Conservation (phyloP, 495 filamentous ascomycete species). For the Margaritispora aquatica region DNA sequence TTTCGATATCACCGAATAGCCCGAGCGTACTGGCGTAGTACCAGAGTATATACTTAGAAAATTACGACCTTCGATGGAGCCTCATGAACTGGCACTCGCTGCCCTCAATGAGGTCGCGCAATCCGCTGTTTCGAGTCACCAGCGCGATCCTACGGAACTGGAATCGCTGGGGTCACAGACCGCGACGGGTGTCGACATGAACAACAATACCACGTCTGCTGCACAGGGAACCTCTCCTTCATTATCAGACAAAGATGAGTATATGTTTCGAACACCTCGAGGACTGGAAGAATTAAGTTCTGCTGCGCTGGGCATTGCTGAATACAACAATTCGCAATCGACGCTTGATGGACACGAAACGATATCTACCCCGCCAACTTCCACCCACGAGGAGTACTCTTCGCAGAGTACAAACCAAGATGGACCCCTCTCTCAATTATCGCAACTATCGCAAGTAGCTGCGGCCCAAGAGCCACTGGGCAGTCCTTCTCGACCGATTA, state of each 20-base stretch:
- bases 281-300: background rate
- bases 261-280: slow-evolving; percentile 1
- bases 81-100: slow-evolving; percentile 17
- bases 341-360: slow-evolving; percentile 18
- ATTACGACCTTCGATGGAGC: slow-evolving; percentile 10
- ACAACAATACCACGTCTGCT: slow-evolving; percentile 9
- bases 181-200: slow-evolving; percentile 17
- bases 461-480: slow-evolving; percentile 42
- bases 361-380: slow-evolving; percentile 20
- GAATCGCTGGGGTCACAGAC: background rate
- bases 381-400: slow-evolving; percentile 22
- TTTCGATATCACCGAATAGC: background rate
- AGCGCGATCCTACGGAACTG: slow-evolving; percentile 1
- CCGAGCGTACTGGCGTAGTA: background rate
- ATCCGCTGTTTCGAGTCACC: slow-evolving; percentile 14
- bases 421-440: slow-evolving; percentile 33
- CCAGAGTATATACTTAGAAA: background rate
- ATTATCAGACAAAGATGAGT: background rate
- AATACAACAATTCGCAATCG: slow-evolving; percentile 17
- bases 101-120: slow-evolving; percentile 16
- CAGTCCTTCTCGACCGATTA: slow-evolving; percentile 15
- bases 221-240: background rate
- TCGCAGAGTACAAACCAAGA: slow-evolving; percentile 25
- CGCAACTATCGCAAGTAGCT: slow-evolving; percentile 47
- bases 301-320: background rate